Conservation (phyloP, 2,329 filamentous ascomycete species). For the Sporothrix variecibatus region DNA sequence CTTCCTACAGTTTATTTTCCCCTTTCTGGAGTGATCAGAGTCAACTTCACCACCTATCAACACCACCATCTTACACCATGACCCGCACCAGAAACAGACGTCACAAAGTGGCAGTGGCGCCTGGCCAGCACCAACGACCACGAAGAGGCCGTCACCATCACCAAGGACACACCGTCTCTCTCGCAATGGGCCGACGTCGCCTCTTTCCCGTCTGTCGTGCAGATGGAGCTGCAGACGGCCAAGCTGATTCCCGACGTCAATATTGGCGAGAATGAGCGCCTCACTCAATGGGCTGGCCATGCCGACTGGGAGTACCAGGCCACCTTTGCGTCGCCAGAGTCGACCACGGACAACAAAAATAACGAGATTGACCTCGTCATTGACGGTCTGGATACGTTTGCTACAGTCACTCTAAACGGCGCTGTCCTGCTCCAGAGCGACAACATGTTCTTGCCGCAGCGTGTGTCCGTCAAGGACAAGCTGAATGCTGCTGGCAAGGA, state of each 20-base stretch:
- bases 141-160: constrained; percentile 57
- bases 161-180: constrained; percentile 48
- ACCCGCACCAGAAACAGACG: background rate
- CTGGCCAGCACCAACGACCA: constrained; percentile 14
- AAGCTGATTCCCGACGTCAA: constrained; percentile 69
- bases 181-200: constrained; percentile 55
- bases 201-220: constrained; percentile 68
- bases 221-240: constrained; percentile 65
- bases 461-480: constrained; percentile 60
- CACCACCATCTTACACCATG: background rate
- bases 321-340: constrained; percentile 54
- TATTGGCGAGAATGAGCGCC: constrained; percentile 72
- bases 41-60: too few relatives aligned
- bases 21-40: too few relatives aligned
- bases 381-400: constrained; percentile 79
- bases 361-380: constrained; percentile 55
- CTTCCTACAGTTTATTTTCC: too few relatives aligned
- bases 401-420: constrained; percentile 71
- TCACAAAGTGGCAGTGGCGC: constrained; percentile 16
- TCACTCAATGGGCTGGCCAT: constrained; percentile 75
- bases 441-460: constrained; percentile 77
- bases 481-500: constrained; percentile 48
- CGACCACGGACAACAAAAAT: constrained; percentile 37
- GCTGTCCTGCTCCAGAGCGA: constrained; percentile 66
- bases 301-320: constrained; percentile 70